phyloP scores from a whole-genome alignment of 441 rosid species.

The Populus hybrid region DNA sequence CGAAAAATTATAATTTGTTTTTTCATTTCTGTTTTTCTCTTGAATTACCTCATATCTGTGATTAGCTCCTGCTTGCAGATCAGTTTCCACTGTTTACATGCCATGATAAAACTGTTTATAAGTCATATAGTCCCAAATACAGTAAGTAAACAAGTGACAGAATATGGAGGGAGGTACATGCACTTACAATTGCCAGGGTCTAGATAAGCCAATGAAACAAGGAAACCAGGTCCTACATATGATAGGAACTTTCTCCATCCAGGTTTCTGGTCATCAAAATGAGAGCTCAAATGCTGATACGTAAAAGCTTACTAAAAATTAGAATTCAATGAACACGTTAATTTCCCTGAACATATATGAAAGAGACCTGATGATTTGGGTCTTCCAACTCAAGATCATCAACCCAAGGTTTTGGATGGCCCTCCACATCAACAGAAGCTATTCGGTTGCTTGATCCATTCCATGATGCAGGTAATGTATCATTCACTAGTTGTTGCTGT shows the following conservation, averaged over 20 bases:
- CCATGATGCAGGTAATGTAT: constrained; percentile 15
- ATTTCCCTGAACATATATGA: neutral
- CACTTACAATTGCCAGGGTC: constrained; percentile 66
- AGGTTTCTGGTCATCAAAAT: constrained; percentile 29
- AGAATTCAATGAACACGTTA: neutral
- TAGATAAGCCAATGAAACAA: constrained; percentile 62
- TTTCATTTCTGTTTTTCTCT: neutral
- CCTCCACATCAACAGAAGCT: constrained; percentile 23
- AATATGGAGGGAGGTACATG: neutral
- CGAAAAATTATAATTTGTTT: neutral
- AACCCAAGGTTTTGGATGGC: constrained; percentile 6
- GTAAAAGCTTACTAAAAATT: too few species aligned
- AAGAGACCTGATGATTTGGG: constrained; percentile 10
- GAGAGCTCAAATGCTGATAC: too few species aligned
- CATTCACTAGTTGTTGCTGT: constrained; percentile 10
- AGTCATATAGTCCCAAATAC: neutral
- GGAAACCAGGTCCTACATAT: constrained; percentile 61
- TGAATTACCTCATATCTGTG: constrained; percentile 44
- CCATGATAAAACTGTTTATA: neutral
- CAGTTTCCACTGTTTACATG: constrained; percentile 54
- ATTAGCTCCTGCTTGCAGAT: constrained; percentile 67
- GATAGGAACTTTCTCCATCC: constrained; percentile 56
- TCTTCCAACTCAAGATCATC: constrained; percentile 1
- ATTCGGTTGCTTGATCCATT: constrained; percentile 33
- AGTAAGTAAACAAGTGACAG: neutral